Conservation (phyloP, 257 asterid genomes). For the Solanum virginianum region DNA sequence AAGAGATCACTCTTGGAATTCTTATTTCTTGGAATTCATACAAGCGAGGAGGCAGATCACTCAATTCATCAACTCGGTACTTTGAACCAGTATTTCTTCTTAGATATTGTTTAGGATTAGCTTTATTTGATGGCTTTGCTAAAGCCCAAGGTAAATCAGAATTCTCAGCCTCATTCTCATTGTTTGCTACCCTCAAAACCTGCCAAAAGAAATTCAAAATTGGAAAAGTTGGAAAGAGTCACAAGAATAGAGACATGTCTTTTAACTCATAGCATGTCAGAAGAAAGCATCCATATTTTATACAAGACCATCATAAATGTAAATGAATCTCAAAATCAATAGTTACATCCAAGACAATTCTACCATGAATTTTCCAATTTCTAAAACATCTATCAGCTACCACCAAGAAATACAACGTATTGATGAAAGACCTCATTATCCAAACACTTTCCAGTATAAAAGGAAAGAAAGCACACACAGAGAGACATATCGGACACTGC, state of each 20-base stretch:
- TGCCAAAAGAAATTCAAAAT: conserved; percentile 14
- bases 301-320: background rate
- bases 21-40: too few species aligned
- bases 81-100: conserved; percentile 49
- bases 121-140: conserved; percentile 53
- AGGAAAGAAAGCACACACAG: background rate
- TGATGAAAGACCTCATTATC: background rate
- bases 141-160: conserved; percentile 73
- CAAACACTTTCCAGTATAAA: background rate
- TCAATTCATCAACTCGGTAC: conserved; percentile 81
- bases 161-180: conserved; percentile 56
- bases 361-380: background rate
- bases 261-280: background rate
- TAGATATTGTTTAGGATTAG: conserved; percentile 46
- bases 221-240: background rate
- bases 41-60: conserved; percentile 63
- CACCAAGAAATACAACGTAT: background rate
- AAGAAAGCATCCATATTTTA: background rate
- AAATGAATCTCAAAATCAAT: background rate
- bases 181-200: conserved; percentile 71
- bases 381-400: background rate
- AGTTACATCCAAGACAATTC: background rate
- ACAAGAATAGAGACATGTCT: background rate
- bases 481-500: background rate
- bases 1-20: too few species aligned